Evolutionary conservation across 1,284 basidiomycete genomes (phyloP).

Genomic region (Sanghuangporus weigelae): DNA sequence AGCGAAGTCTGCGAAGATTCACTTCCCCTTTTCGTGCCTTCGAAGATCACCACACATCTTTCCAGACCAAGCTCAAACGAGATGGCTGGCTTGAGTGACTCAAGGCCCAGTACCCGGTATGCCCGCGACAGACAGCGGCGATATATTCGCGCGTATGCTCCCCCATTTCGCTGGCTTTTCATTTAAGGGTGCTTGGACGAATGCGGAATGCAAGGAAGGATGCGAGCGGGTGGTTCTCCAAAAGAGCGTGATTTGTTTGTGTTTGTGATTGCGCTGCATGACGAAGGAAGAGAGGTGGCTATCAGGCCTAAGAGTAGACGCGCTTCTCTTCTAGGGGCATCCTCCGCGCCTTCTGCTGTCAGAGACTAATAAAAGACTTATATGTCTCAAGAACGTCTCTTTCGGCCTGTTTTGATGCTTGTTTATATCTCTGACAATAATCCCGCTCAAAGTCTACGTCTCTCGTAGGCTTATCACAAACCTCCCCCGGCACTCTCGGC

Average conservation of each 20-base stretch:
- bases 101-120: background rate
- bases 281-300: background rate
- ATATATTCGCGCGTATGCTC: background rate
- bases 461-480: no score
- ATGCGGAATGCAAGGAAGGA: background rate
- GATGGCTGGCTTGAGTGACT: background rate
- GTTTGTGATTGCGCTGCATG: background rate
- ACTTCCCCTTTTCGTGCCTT: background rate
- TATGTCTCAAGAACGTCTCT: background rate
- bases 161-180: background rate
- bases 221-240: background rate
- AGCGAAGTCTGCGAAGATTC: background rate
- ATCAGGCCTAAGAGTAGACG: background rate
- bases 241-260: background rate
- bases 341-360: background rate
- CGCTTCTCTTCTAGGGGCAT: background rate
- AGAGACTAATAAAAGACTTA: background rate
- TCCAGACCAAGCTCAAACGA: background rate
- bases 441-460: no score
- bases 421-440: no score
- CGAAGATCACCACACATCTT: background rate
- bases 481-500: no score
- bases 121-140: background rate
- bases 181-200: background rate
- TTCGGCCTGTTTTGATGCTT: background rate